Evolutionary conservation across 257 asterid genomes (phyloP), one percentile per base, ranked within the genome.

Genomic region (Scutellaria minor): DNA sequence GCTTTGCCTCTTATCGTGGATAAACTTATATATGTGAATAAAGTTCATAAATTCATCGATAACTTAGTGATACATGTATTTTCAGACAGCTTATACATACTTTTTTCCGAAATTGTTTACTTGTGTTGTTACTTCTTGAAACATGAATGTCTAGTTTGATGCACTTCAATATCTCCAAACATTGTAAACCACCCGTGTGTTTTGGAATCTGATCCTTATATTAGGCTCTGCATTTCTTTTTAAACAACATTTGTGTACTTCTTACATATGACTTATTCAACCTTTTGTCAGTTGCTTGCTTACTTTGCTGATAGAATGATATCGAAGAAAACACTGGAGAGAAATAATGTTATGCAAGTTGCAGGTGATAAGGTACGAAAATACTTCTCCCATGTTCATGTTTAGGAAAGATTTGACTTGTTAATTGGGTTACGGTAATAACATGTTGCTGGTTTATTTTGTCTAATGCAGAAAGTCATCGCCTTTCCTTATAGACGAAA

Each of bases 271-370:
- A 57, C 44, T 57, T 11, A 57, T 57, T n/a, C 44, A 6, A 31
- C 42, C 18, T 57, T 57, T 11, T 57, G 64, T 75, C 86, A 91
- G 97, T 57, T 89, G 82, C 79, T 82, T 66, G 79, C 75, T 10
- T 91, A 85, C 83, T 89, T 90, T 85, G 83, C 91, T 74, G 85
- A 82, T 75, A 82, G 97, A 73, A 89, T 60, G 92, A 89, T 90
- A 77, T 84, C 97, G 7, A 83, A 77, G 81, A 81, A 82, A 76
- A 91, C 91, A 70, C 79, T 91, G 73, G 68, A 78, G 77, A 86
- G 90, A 76, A 91, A 89, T 66, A 42, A 78, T 55, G 93, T 90
- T 55, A 86, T 88, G 96, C 97, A 90, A 83, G 83, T 78, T 66
- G 81, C 77, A 50, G 90, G 86, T 70, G 79, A 75, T 70, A 77